A percentile compares a stretch with the other conserved stretches of the same genome.
phyloP scores from a whole-genome alignment of 2,329 filamentous ascomycete genomes.

The Trichophyton schoenleinii region DNA sequence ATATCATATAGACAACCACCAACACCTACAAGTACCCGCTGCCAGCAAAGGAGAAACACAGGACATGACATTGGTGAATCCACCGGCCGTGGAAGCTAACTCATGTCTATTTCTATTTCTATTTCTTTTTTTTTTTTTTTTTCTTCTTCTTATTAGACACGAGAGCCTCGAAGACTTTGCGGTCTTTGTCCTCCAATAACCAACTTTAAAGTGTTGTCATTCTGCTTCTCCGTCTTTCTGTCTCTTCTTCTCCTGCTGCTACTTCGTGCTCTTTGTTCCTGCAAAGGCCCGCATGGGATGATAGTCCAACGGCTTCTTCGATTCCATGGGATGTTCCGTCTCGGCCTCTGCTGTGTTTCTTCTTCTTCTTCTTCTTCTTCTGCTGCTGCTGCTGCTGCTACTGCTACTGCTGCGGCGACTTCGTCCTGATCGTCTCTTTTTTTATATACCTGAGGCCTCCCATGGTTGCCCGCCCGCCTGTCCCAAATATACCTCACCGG shows the following conservation, averaged over 20 bases:
- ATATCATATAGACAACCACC: too few species aligned
- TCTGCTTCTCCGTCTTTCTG: neutral
- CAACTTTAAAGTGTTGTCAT: constrained; percentile 1
- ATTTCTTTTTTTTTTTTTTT: neutral
- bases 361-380: neutral
- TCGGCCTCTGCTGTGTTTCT: constrained; percentile 1
- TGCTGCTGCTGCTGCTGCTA: neutral
- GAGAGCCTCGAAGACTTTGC: constrained; percentile 3
- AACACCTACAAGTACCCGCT: too few species aligned
- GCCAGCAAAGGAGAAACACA: too few species aligned
- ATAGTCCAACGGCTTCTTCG: neutral
- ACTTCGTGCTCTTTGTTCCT: neutral
- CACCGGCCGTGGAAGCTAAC: neutral
- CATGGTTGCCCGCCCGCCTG: too few species aligned
- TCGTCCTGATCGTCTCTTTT: neutral
- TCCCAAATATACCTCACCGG: too few species aligned
- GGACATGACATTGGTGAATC: too few species aligned
- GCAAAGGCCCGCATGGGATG: constrained; percentile 2
- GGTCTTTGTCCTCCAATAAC: constrained; percentile 3
- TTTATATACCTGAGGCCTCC: neutral
- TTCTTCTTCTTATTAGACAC: neutral
- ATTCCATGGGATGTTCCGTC: neutral
- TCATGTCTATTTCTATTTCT: neutral
- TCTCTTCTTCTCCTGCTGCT: too few species aligned
- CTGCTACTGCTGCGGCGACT: neutral